Base-by-base conservation (phyloP, 1,284 basidiomycete species). In the Naganishia sp. region DNA sequence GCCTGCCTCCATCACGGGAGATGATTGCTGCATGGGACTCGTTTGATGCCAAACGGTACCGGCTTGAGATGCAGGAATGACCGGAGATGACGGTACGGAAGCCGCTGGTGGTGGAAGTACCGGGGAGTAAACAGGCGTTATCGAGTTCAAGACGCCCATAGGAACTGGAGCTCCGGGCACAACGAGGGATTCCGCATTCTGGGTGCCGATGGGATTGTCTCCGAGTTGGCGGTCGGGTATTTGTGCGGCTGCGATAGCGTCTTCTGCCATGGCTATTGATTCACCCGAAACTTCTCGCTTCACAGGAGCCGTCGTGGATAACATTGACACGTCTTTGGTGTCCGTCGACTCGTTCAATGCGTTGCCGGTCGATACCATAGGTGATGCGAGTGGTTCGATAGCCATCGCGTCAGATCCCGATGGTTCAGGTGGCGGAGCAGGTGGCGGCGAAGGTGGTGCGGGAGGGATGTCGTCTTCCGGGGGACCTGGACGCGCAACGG, bases 41-140 rank as follows among this genome's bases (percentile, higher is more conserved):
- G 42, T 51, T 23, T 71, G 70, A 0, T 72, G 77, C 49, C 72
- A 69, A 6, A 78, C 71, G 80, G 31, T 72, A 31, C 23, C 66
- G 6, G 52, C 45, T 21, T 70, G 57, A 45, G 76, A 71, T 1
- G 72, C 5, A 32, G 72, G 71, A 18, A 71, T 69, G 17, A 73
- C 69, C 21, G 74, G 69, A 2, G 71, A 67, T 0, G 82, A 69
- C 21, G 65, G 63, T 42, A 64, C 49, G 1, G 67, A n/a, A 9
- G 60, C 54, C 51, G 50, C 28, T 52, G 25, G 50, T 25, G 9
- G 17, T 13, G 25, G 28, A 31, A n/a, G 18, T n/a, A 18, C 45
- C 45, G 45, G 18, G 2, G 45, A 47, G 23, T 47, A 47, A 23
- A 47, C 18, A 47, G 45, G 45, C 35, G 35, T 39, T 15, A 25